Base-by-base conservation (phyloP, 2,329 filamentous ascomycete species). In the Magnaporthales sp. region DNA sequence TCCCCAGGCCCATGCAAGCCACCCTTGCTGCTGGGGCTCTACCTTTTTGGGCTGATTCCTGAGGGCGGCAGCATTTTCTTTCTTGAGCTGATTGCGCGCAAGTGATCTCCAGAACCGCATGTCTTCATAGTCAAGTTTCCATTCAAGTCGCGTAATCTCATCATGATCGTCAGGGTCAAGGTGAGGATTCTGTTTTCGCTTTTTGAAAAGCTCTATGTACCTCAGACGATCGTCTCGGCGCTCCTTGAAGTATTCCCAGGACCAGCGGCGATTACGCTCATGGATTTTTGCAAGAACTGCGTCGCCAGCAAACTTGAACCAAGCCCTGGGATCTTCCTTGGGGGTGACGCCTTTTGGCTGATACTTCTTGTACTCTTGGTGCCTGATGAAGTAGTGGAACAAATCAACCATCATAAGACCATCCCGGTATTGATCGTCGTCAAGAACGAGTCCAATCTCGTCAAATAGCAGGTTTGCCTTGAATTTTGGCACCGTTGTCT, bases 351-450 rank as follows among this genome's bases (percentile, higher is more conserved):
- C 89, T 74, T 96, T 95, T 4, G 95, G 95, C 72, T 97, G 92
- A 67, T 93, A 83, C 72, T 90, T 94, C 75, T 96, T 96, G 80
- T 98, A 97, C 76, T 99, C 94, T 76, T 98, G 95, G 71, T 99
- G 95, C 32, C 94, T 89, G 72, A 97, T 91, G 77, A 98, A 99
- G 78, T 97, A 98, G 77, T 99, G 95, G 81, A 99, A 99, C 2
- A 98, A 83, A 75, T 99, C 95, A 1, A 98, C 91, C 81, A 99
- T 91, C 95, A 99, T 99, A 67, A 99, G 80, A 5, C 90, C 92
- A 78, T 99, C 95, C 31, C 96, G 91, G 75, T 99, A 99, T 76
- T 99, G 95, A 70, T 97, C 88, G 70, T 99, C 94, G 71, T 99
- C 96, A 32, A 99, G 84, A n/a, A 98, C 91, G 70, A 99, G 89